A percentile compares a stretch with the other conserved stretches of the same genome.
phyloP scores from a whole-genome alignment of 495 filamentous ascomycete species.

The Penicillium mononematosum region DNA sequence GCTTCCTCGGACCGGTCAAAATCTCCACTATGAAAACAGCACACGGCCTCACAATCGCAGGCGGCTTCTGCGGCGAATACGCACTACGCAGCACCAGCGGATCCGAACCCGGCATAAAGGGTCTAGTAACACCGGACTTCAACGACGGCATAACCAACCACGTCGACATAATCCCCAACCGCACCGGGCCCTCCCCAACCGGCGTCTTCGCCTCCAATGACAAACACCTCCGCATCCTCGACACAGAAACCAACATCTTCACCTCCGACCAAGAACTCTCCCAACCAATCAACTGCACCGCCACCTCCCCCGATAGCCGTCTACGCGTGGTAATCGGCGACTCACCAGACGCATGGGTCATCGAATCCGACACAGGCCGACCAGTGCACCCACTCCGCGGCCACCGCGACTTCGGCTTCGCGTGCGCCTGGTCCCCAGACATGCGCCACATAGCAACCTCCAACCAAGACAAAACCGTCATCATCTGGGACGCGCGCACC shows the following conservation, averaged over 20 bases:
- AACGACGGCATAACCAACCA: slow-evolving; percentile 84
- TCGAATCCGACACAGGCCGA: slow-evolving; percentile 61
- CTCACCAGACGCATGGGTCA: slow-evolving; percentile 55
- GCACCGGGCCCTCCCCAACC: slow-evolving; percentile 58
- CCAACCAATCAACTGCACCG: slow-evolving; percentile 81
- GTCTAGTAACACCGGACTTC: slow-evolving; percentile 37
- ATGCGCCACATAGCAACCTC: slow-evolving; percentile 86
- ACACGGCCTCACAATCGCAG: slow-evolving; percentile 69
- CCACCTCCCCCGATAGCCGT: slow-evolving; percentile 73
- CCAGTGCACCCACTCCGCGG: slow-evolving; percentile 57
- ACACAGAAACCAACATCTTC: slow-evolving; percentile 67
- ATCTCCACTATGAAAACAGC: slow-evolving; percentile 72
- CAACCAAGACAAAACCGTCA: slow-evolving; percentile 81
- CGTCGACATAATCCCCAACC: slow-evolving; percentile 64
- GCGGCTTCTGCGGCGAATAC: slow-evolving; percentile 82
- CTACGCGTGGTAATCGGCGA: slow-evolving; percentile 78
- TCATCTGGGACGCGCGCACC: slow-evolving; percentile 82
- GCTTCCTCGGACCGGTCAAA: slow-evolving; percentile 44
- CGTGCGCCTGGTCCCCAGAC: slow-evolving; percentile 88
- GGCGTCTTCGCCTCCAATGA: slow-evolving; percentile 88
- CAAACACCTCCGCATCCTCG: slow-evolving; percentile 68
- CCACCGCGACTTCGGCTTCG: slow-evolving; percentile 83
- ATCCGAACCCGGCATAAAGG: slow-evolving; percentile 65
- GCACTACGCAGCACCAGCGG: slow-evolving; percentile 57
- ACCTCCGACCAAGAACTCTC: slow-evolving; percentile 57